Conservation (phyloP, 2,329 filamentous ascomycete genomes). For the Penicillium oxalicum region DNA sequence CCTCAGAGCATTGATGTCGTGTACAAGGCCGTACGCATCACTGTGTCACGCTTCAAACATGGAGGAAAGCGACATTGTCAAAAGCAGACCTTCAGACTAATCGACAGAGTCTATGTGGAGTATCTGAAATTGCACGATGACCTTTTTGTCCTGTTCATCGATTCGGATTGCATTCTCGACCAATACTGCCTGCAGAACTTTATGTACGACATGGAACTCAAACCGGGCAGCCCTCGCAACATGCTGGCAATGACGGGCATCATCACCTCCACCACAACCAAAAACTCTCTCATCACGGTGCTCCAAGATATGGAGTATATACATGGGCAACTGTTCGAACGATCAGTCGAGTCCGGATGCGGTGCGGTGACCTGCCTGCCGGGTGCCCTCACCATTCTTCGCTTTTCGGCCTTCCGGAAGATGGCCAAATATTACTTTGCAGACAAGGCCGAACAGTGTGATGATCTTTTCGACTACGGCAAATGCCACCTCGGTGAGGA, state of each 20-base stretch:
- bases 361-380: conserved; percentile 92
- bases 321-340: conserved; percentile 91
- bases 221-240: conserved; percentile 81
- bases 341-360: conserved; percentile 89
- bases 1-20: conserved; percentile 85
- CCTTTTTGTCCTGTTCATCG: conserved; percentile 92
- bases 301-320: conserved; percentile 98
- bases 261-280: conserved; percentile 88
- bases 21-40: conserved; percentile 77
- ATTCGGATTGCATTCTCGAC: conserved; percentile 94
- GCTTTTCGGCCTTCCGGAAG: conserved; percentile 89
- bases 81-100: conserved; percentile 85
- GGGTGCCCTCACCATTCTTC: conserved; percentile 88
- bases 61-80: conserved; percentile 93
- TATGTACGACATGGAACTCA: conserved; percentile 97
- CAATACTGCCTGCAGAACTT: conserved; percentile 91
- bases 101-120: conserved; percentile 83
- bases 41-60: conserved; percentile 85
- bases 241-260: conserved; percentile 98
- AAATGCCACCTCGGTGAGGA: conserved; percentile 95
- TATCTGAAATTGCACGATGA: conserved; percentile 87
- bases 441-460: conserved; percentile 90
- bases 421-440: conserved; percentile 99
- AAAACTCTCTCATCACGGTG: conserved; percentile 81
- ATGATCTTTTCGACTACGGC: conserved; percentile 92